Conservation (phyloP, 2,329 filamentous ascomycete genomes). For the Trichoderma sp. region DNA sequence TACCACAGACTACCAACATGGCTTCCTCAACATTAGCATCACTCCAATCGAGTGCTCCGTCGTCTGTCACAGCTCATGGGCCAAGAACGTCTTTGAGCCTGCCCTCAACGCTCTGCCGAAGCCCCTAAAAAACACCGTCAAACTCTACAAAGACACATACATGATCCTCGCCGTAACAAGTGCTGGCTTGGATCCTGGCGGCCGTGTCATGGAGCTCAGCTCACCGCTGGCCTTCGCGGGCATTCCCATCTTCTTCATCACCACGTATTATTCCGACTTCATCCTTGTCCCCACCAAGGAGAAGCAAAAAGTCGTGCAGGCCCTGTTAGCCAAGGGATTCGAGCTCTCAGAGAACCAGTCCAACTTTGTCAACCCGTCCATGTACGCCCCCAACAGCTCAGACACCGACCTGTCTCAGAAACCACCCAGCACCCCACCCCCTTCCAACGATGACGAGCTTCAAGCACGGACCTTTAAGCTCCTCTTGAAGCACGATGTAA, state of each 20-base stretch:
- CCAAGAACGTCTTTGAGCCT: conserved; percentile 72
- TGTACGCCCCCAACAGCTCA: conserved; percentile 34
- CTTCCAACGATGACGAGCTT: conserved; percentile 73
- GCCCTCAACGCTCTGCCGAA: conserved; percentile 62
- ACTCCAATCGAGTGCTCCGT: conserved; percentile 91
- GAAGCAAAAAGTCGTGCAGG: conserved; percentile 69
- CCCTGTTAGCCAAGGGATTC: conserved; percentile 77
- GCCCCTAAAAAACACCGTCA: conserved; percentile 52
- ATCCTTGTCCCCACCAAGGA: conserved; percentile 82
- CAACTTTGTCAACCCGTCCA: conserved; percentile 59
- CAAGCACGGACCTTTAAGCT: conserved; percentile 79
- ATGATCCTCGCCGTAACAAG: conserved; percentile 87
- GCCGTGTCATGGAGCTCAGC: conserved; percentile 86
- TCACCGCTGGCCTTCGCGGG: conserved; percentile 86
- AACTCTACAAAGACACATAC: conserved; percentile 80
- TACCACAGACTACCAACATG: conserved; percentile 56
- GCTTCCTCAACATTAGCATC: conserved; percentile 90
- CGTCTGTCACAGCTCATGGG: conserved; percentile 77
- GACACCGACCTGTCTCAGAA: conserved; percentile 31
- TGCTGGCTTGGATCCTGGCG: conserved; percentile 85
- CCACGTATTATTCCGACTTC: conserved; percentile 96
- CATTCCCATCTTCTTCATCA: conserved; percentile 98
- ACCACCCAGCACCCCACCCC: conserved; percentile 69
- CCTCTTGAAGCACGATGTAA: conserved; percentile 74
- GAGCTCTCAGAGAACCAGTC: conserved; percentile 73